Base-by-base conservation (phyloP, 192 early-diverging fungal genomes). In the Powellomyces hirtus region DNA sequence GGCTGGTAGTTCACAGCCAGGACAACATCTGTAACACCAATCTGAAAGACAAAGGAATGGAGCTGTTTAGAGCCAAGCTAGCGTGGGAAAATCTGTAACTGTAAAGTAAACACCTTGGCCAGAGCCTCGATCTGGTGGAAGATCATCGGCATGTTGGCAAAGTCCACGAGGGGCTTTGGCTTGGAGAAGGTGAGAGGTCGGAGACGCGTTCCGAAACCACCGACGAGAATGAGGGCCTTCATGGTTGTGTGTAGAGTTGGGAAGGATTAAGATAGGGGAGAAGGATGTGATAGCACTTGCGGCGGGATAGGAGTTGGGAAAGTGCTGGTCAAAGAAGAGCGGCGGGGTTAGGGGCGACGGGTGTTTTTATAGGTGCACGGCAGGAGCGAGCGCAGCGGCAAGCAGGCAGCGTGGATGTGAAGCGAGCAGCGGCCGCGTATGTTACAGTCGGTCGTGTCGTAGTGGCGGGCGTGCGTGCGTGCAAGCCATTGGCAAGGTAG, bases 1-100 rank as follows among this genome's bases (percentile, higher is more conserved):
- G 97, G 97, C 59, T 93, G 92, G 90, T 99, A 99, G 83, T 97
- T 98, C 71, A 99, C 97, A 49, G 97, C 97, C 59, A 99, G 84
- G 7, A 99, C 93, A 62, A 99, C 90, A 81, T 99, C 97, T 31
- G 87, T 94, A 50, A 99, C 97, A 66, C 97, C 97, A 70, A 91
- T 93, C 95, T 98, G 84, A 18, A 22, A 7, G 59, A 49, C 8
- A 42, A 42, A 42, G 18, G 18, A 42, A 42, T 11, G 40, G 40
- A 42, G 18, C 40, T 11, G 24, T n/a, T 24, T 38, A 20, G 46
- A 38, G 27, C 64, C 0, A 59, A 22, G n/a, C 18, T 35, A 45
- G 16, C 46, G 46, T 16, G 46, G 46, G 46, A 3, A 24, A 18
- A 49, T 24, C n/a, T n/a, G n/a, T n/a, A n/a, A n/a, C n/a, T n/a